Percentiles rank a stretch among this genome's conserved stretches.
phyloP scores from a whole-genome alignment of 768 basidiomycete genomes.

The Mycena filopes region DNA sequence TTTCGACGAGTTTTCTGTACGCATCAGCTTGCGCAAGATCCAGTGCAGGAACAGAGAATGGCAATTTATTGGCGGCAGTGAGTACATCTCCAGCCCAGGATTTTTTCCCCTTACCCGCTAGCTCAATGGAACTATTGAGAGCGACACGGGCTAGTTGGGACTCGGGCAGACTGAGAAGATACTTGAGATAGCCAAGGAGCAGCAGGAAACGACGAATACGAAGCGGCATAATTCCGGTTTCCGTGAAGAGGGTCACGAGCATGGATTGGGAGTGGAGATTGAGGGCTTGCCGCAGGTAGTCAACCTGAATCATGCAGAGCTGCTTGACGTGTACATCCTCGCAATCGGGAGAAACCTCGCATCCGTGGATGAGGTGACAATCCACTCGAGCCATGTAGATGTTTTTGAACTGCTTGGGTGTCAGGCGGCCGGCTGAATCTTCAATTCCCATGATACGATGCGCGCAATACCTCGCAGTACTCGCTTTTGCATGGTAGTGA shows the following conservation, averaged over 20 bases:
- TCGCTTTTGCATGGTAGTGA: slow-evolving; percentile 32
- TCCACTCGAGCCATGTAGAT: background rate
- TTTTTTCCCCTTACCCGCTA: background rate
- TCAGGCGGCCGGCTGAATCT: slow-evolving; percentile 27
- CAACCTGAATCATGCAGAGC: background rate
- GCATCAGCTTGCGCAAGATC: too few species aligned
- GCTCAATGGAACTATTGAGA: slow-evolving; percentile 9
- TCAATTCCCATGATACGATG: slow-evolving; percentile 32
- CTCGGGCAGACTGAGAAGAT: background rate
- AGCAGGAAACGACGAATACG: background rate
- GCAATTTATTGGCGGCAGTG: slow-evolving; percentile 3
- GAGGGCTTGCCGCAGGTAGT: background rate
- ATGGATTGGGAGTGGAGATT: background rate
- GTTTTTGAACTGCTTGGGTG: background rate
- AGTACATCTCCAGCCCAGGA: slow-evolving; percentile 15
- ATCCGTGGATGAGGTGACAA: background rate
- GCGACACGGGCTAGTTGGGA: background rate
- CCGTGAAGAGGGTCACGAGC: background rate
- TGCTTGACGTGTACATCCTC: background rate
- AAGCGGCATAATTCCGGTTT: background rate
- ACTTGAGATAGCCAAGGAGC: background rate
- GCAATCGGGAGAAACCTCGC: background rate
- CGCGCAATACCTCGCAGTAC: slow-evolving; percentile 30
- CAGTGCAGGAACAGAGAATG: too few species aligned
- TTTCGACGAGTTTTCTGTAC: background rate